phyloP scores from a whole-genome alignment of 2,329 filamentous ascomycete genomes.

The Colletotrichum noveboracense region DNA sequence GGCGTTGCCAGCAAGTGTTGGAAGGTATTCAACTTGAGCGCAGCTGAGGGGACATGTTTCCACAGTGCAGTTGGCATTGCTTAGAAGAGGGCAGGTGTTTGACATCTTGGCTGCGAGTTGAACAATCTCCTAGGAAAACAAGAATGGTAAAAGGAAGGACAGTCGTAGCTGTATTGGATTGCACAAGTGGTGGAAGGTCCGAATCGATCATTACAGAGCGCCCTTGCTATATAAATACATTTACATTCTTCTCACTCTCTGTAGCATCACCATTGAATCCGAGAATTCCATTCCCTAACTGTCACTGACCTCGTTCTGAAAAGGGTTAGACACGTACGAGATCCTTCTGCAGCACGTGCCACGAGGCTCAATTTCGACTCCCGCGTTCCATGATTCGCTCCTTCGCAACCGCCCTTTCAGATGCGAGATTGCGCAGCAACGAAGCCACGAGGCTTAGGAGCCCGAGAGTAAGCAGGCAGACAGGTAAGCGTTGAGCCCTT shows the following conservation, averaged over 20 bases:
- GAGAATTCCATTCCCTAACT: not conserved
- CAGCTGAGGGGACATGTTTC: not conserved
- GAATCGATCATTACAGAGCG: not conserved
- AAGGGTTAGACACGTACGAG: not conserved
- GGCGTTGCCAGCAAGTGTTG: not conserved
- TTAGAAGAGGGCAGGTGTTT: not conserved
- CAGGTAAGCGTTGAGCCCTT: not conserved
- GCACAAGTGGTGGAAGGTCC: not conserved
- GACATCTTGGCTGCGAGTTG: not conserved
- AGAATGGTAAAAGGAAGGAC: not conserved
- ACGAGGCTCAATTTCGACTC: not conserved
- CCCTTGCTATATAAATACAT: not conserved
- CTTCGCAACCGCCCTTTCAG: not conserved
- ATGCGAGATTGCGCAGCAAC: not conserved
- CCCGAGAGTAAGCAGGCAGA: not conserved
- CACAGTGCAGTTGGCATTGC: not conserved
- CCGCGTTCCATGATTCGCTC: not conserved
- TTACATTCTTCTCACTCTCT: not conserved
- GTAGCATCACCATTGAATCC: not conserved
- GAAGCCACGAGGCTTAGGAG: not conserved
- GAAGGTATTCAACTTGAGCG: not conserved
- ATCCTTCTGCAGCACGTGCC: not conserved
- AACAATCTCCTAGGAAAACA: not conserved
- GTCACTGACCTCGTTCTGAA: not conserved
- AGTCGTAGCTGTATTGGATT: not conserved